Evolutionary conservation across 306 rosid genomes (phyloP), one percentile per base, ranked within the genome.

Genomic region (Albizia julibrissin): DNA sequence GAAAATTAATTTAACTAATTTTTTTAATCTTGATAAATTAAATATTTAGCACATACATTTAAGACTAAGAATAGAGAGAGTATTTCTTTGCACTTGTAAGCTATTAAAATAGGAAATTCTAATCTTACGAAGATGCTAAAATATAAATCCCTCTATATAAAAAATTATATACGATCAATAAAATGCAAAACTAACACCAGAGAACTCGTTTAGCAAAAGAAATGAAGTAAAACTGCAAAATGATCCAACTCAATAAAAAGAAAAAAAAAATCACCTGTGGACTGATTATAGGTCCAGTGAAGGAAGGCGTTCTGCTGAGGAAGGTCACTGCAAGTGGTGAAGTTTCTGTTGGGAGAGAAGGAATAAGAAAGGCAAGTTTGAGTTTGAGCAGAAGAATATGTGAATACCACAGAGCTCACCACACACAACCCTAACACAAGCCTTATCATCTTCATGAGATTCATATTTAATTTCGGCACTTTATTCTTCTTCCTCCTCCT

Each of bases 291-390:
- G 16, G 62, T 87, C 98, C 95, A 94, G 72, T 94, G 89, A 33
- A 94, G 87, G 82, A 85, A 92, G 15, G 98, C 79, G 77, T 58
- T 87, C 79, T 88, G 85, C 43, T 52, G 24, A 4, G 98, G 89
- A 54, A 94, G 90, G 78, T 85, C 91, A 22, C 65, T 78, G 73
- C 97, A 94, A 33, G 75, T 43, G 2, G 44, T 0, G 70, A 83
- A 92, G 34, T 9, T 29, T 64, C 59, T 21, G 90, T 84, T 91
- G 79, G 10, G 16, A 2, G 87, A 21, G 87, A 91, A 90, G 21
- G 50, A 47, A 67, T 90, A 86, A 75, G 1, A 84, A 16, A 11
- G 27, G 26, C 97, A 93, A 2, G 87, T 90, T 84, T 94, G 52
- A 47, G 52, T 47, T 47, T 47, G 98, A 66, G 91, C 94, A 1